Conservation (phyloP, 306 rosid genomes). For the Inga laurina region DNA sequence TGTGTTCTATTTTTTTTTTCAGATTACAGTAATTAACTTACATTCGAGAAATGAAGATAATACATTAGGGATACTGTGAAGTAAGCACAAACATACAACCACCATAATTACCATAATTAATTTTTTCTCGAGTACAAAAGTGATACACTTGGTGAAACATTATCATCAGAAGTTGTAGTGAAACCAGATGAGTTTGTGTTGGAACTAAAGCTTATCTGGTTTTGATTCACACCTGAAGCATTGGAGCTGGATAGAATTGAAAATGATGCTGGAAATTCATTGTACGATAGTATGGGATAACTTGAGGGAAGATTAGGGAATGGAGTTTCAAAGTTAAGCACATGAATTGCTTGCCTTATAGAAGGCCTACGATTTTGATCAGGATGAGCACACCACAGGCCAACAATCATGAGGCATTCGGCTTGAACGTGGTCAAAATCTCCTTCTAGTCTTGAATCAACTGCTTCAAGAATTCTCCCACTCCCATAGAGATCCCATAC, state of each 20-base stretch:
- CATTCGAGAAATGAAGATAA: too few species aligned
- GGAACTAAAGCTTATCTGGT: not conserved
- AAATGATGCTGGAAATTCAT: not conserved
- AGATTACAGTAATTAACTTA: too few species aligned
- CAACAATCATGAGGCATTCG: not conserved
- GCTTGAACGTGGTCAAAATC: not conserved
- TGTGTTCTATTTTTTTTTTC: too few species aligned
- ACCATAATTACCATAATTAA: too few species aligned
- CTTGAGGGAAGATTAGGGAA: not conserved
- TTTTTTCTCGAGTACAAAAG: too few species aligned
- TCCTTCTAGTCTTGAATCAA: not conserved
- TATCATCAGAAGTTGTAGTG: not conserved
- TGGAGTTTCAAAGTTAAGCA: not conserved
- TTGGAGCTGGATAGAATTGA: not conserved
- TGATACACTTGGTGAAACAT: too few species aligned
- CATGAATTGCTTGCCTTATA: not conserved
- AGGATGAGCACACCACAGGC: not conserved
- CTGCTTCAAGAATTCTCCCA: not conserved
- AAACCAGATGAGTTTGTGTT: not conserved
- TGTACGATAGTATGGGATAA: not conserved
- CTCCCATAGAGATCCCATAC: not conserved
- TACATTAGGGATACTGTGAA: too few species aligned
- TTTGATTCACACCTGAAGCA: not conserved
- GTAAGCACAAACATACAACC: too few species aligned
- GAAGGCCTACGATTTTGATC: not conserved